phyloP scores from a whole-genome alignment of 495 filamentous ascomycete genomes.

The Jackrogersella minutella region DNA sequence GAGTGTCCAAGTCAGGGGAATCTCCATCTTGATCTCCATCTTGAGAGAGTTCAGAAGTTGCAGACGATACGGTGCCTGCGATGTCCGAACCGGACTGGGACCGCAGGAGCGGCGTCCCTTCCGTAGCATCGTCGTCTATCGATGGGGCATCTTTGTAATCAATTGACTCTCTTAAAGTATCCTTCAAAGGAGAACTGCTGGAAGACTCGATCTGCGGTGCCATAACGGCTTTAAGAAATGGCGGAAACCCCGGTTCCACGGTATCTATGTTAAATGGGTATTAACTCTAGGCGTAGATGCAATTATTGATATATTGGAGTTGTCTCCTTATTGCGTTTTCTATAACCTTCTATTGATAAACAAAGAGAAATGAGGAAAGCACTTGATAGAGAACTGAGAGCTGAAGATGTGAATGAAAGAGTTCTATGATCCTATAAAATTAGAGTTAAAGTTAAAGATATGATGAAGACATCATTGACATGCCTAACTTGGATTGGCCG shows the following conservation, averaged over 20 bases:
- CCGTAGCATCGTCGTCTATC: conserved; percentile 38
- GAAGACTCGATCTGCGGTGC: conserved; percentile 8
- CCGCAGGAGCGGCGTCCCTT: conserved; percentile 50
- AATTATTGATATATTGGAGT: background rate
- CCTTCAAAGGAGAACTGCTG: conserved; percentile 1
- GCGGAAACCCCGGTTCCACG: background rate
- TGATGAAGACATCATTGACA: conserved; percentile 14
- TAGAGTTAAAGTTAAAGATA: too few species aligned
- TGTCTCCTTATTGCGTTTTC: background rate
- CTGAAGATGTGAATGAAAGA: background rate
- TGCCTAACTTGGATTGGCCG: conserved; percentile 21
- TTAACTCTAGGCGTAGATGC: background rate
- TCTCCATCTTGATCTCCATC: conserved; percentile 26
- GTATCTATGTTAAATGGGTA: background rate
- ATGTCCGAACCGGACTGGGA: conserved; percentile 38
- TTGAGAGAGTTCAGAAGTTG: conserved; percentile 14
- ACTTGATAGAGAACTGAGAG: background rate
- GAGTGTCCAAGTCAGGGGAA: conserved; percentile 31
- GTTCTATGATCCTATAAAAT: too few species aligned
- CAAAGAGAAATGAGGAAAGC: background rate
- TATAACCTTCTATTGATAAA: too few species aligned
- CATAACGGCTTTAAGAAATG: conserved; percentile 13
- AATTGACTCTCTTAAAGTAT: background rate
- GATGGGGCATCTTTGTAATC: conserved; percentile 7
- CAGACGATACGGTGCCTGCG: conserved; percentile 15